Conservation (phyloP, 192 early-diverging fungal species). For the Mortierella hygrophila region DNA sequence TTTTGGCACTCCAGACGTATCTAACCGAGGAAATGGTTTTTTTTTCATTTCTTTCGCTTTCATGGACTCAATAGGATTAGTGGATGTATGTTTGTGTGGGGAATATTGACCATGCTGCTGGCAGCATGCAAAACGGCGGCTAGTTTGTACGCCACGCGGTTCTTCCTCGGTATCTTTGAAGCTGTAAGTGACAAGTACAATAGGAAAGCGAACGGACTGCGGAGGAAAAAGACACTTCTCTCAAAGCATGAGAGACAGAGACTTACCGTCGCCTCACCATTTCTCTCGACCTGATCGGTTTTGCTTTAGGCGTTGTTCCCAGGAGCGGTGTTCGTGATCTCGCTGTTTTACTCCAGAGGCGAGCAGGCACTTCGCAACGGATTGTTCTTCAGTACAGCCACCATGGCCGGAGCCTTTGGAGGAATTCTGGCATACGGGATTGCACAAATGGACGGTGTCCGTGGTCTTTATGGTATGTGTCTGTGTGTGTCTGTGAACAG, state of each 20-base stretch:
- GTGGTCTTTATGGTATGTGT: constrained; percentile 41
- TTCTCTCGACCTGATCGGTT: constrained; percentile 8
- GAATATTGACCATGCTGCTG: constrained; percentile 58
- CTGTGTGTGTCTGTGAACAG: background rate
- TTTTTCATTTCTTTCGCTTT: background rate
- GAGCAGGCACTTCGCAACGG: constrained; percentile 65
- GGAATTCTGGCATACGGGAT: constrained; percentile 74
- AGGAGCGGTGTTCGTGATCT: constrained; percentile 63
- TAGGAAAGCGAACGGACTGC: background rate
- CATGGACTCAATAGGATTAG: constrained; percentile 37
- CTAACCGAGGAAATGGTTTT: background rate
- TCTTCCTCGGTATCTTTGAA: constrained; percentile 30
- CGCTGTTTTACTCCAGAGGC: constrained; percentile 62
- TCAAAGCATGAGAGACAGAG: background rate
- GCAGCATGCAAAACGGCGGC: constrained; percentile 49
- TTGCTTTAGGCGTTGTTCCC: constrained; percentile 59
- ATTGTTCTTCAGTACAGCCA: constrained; percentile 62
- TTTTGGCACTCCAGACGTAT: background rate
- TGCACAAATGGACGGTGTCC: constrained; percentile 59
- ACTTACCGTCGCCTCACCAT: background rate
- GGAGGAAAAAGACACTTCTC: background rate
- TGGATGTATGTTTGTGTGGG: constrained; percentile 63
- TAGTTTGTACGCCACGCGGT: constrained; percentile 57
- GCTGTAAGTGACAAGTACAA: constrained; percentile 4
- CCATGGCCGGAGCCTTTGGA: constrained; percentile 69